Evolutionary conservation across 108 stramenopile genomes (phyloP), one percentile per base, ranked within the genome.

Genomic region (Skeletonema menzelii): DNA sequence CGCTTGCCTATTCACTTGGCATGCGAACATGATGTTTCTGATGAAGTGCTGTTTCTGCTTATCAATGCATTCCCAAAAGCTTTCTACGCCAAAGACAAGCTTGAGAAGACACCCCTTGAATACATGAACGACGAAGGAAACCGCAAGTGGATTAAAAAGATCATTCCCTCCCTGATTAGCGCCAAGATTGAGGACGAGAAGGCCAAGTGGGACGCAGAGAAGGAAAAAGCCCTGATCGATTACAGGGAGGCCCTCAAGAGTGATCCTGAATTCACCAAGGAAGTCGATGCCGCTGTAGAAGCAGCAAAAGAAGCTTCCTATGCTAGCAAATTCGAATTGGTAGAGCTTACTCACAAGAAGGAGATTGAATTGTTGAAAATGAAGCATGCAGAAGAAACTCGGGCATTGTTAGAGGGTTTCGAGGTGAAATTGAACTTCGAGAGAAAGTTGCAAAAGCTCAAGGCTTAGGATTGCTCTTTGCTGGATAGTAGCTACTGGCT

Each of bases 381-480:
- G 47, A 77, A 77, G 49, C 65, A 77, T 27, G 77, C 65, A 31
- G 65, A 58, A 49, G 77, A 77, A 42, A 77, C 69, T 17, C 69
- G 70, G 47, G 68, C 77, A 11, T 59, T 77, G 46, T 53, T 77
- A 64, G 77, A 77, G 49, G 77, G 77, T 17, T 77, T 77, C 12
- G 77, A 77, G 69, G 77, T 77, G 2, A 77, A 77, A 35, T 47
- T 77, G 40, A 70, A 77, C 37, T 77, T 77, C 55, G 77, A 77
- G 70, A 70, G 70, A n/a, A 77, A 77, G 59, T 53, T 77, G 46
- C 62, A 71, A 30, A 77, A 35, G 27, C 63, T 77, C 47, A 77
- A 77, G 59, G 34, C 56, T 27, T 8, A 53, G 8, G 8, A 53
- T 3, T 47, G 24, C 22, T 53, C 49, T 22, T 53, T 53, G 49